These are phyloP conservation scores for Eutypa lata DNA, from an alignment of 2,329 filamentous ascomycete genomes.

Conservation along the genomic window DNA sequence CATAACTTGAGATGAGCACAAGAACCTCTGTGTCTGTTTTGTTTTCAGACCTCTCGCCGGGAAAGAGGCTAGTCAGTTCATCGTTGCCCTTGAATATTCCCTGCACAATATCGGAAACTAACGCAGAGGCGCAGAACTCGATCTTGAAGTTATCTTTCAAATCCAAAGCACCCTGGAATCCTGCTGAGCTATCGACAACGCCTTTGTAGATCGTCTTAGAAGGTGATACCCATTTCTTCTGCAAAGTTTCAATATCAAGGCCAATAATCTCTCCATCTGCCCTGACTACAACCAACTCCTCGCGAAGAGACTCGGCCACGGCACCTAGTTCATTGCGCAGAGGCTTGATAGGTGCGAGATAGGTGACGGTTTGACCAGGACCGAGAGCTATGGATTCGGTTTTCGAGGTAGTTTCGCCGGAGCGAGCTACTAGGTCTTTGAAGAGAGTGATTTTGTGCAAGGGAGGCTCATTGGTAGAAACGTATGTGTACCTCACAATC, in stretches of 20 bases:
- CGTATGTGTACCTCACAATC: conserved; percentile 58
- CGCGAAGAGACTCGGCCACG: conserved; percentile 7
- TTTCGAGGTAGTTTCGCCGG: conserved; percentile 51
- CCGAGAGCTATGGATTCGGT: conserved; percentile 43
- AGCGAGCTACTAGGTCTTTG: conserved; percentile 51
- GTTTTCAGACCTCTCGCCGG: conserved; percentile 42
- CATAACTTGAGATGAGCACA: conserved; percentile 44
- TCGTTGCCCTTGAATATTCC: conserved; percentile 54
- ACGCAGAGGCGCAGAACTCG: conserved; percentile 46
- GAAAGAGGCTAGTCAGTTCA: conserved; percentile 50
- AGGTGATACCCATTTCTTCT: conserved; percentile 45
- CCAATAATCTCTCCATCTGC: conserved; percentile 59
- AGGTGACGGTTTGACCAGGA: conserved; percentile 37
- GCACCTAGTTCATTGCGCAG: conserved; percentile 24
- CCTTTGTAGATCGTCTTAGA: conserved; percentile 41
- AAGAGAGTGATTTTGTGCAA: conserved; percentile 56
- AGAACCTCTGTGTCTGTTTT: conserved; percentile 51
- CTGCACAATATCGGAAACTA: conserved; percentile 46
- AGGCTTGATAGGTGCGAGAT: conserved; percentile 35
- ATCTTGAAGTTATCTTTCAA: conserved; percentile 38
- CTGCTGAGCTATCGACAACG: conserved; percentile 21
- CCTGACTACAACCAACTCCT: conserved; percentile 53
- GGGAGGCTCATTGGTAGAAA: conserved; percentile 48
- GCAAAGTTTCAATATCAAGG: conserved; percentile 54
- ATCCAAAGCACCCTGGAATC: conserved; percentile 2